Evolutionary conservation across 106 monocot species (phyloP).

Genomic region (Dendrobium huoshanense): DNA sequence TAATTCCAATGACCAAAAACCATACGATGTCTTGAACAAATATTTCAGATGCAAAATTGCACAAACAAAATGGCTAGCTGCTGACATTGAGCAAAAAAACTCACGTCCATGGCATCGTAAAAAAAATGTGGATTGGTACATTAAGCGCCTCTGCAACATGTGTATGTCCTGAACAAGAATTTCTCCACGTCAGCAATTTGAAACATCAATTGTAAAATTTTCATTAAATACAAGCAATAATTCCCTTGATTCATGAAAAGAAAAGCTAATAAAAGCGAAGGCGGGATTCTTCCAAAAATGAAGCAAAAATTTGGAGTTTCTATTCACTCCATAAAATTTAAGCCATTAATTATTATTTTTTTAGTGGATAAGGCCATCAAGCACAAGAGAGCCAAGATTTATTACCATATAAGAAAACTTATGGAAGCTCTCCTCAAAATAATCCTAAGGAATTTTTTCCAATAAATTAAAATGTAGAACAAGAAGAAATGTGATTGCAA

Average conservation of each 20-base stretch:
- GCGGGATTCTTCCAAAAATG: neutral
- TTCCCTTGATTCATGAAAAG: conserved; percentile 8
- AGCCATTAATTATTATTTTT: neutral
- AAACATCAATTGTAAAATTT: conserved; percentile 12
- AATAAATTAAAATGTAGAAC: neutral
- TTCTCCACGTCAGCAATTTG: conserved; percentile 30
- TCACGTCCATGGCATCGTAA: conserved; percentile 98
- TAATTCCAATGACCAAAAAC: neutral
- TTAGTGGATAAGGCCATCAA: neutral
- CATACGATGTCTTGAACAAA: neutral
- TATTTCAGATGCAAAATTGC: neutral
- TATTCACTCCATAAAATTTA: neutral
- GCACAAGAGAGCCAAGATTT: neutral
- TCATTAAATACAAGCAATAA: conserved; percentile 16
- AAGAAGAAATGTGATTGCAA: neutral
- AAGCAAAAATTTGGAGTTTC: neutral
- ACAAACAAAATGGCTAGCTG: neutral
- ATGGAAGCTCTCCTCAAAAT: neutral
- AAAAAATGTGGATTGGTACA: conserved; percentile 89
- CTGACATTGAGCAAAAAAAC: conserved; percentile 16
- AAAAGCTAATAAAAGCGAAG: neutral
- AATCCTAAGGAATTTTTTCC: neutral
- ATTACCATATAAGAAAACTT: neutral
- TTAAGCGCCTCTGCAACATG: conserved; percentile 93
- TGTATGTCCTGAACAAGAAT: conserved; percentile 76